These are phyloP conservation scores for Penicillium taxi DNA, from an alignment of 495 filamentous ascomycete species.

Conservation along the genomic window DNA sequence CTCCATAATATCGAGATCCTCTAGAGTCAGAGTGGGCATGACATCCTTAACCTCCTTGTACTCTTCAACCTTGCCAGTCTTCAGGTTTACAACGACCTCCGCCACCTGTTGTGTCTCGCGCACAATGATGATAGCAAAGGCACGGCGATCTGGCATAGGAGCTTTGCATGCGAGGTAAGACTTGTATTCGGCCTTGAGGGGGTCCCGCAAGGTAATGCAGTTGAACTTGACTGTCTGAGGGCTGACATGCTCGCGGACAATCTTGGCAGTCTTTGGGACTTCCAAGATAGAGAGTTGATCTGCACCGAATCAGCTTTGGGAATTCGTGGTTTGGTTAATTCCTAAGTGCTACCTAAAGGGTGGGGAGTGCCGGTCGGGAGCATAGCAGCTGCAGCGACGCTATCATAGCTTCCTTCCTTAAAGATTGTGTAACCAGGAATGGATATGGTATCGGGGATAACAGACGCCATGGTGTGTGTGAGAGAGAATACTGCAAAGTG, in stretches of 20 bases:
- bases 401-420: constrained; percentile 29
- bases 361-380: constrained; percentile 22
- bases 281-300: constrained; percentile 30
- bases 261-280: constrained; percentile 23
- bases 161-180: constrained; percentile 59
- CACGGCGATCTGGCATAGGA: constrained; percentile 25
- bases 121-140: constrained; percentile 29
- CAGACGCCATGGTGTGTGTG: constrained; percentile 22
- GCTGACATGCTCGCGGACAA: constrained; percentile 27
- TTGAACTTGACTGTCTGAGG: constrained; percentile 60
- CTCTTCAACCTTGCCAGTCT: constrained; percentile 55
- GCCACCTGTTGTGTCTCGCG: constrained; percentile 40
- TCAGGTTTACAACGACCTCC: constrained; percentile 70
- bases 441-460: constrained; percentile 29
- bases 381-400: constrained; percentile 26
- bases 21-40: constrained; percentile 83
- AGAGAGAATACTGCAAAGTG: no score
- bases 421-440: constrained; percentile 33
- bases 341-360: constrained; percentile 20
- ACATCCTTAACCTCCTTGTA: constrained; percentile 67
- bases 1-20: constrained; percentile 81
- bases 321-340: neutral
- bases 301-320: constrained; percentile 2
- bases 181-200: constrained; percentile 69
- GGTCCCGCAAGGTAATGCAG: constrained; percentile 73